phyloP scores from a whole-genome alignment of 2,329 filamentous ascomycete species.

The Penicillium sp. region DNA sequence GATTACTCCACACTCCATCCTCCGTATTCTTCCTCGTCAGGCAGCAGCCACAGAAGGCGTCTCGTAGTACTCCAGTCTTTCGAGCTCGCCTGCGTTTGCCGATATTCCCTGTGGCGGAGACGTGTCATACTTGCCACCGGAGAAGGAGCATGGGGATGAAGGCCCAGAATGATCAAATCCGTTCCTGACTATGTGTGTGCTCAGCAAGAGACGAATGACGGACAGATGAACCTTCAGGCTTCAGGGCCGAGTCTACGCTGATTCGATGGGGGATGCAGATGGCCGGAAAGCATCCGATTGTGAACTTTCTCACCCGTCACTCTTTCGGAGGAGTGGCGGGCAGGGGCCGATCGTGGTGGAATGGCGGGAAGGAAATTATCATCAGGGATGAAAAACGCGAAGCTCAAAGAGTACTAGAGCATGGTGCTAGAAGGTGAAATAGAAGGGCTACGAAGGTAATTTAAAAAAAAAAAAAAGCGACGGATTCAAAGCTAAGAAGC shows the following conservation, averaged over 20 bases:
- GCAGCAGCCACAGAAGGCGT: not conserved
- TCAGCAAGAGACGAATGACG: constrained; percentile 8
- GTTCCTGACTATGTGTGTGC: not conserved
- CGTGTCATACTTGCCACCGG: constrained; percentile 3
- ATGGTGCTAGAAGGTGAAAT: not conserved
- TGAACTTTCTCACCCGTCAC: not conserved
- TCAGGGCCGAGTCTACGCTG: not conserved
- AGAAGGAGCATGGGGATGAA: not conserved
- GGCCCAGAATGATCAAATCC: not conserved
- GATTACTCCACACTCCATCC: not conserved
- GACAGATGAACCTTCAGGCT: constrained; percentile 13
- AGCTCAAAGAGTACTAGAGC: not conserved
- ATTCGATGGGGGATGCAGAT: constrained; percentile 1
- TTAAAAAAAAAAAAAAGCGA: not conserved
- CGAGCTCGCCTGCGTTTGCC: constrained; percentile 2
- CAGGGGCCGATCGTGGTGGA: constrained; percentile 1
- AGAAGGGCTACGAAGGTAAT: not conserved
- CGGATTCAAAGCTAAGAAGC: not conserved
- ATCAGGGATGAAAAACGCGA: not conserved
- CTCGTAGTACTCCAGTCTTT: not conserved
- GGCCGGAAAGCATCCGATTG: constrained; percentile 3
- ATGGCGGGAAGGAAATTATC: not conserved
- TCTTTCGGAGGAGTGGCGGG: not conserved
- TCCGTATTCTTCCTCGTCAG: not conserved
- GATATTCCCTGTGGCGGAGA: constrained; percentile 16